Evolutionary conservation across 345 rosid genomes (phyloP).

Genomic region (Camelina neglecta): DNA sequence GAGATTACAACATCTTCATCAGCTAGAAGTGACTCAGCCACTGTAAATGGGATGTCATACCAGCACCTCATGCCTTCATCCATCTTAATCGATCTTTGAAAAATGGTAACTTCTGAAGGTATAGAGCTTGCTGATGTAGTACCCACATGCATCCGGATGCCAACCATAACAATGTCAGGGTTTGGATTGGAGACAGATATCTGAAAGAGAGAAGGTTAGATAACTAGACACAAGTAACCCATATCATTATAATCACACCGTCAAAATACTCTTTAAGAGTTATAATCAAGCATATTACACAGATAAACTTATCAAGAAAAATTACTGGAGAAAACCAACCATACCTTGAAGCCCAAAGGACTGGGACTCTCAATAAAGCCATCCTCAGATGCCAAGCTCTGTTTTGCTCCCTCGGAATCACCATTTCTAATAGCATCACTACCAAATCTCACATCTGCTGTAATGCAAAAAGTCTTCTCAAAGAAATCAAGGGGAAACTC

Average conservation of each 20-base stretch:
- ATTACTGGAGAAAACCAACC: constrained; percentile 1
- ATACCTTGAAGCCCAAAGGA: constrained; percentile 91
- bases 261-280: constrained; percentile 17
- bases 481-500: constrained; percentile 98
- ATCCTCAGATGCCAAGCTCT: constrained; percentile 87
- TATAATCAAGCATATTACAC: constrained; percentile 18
- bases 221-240: constrained; percentile 12
- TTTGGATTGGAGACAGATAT: constrained; percentile 89
- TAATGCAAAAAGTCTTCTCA: constrained; percentile 91
- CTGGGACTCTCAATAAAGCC: constrained; percentile 92
- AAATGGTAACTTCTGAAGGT: constrained; percentile 85
- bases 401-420: constrained; percentile 93
- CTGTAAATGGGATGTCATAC: constrained; percentile 97
- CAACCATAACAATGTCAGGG: constrained; percentile 97
- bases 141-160: constrained; percentile 95
- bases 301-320: constrained; percentile 24
- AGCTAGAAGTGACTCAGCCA: constrained; percentile 95
- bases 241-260: constrained; percentile 16
- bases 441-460: constrained; percentile 88
- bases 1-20: constrained; percentile 90
- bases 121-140: constrained; percentile 85
- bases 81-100: constrained; percentile 89
- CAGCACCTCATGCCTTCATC: constrained; percentile 97
- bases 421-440: constrained; percentile 94
- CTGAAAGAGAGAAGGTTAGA: constrained; percentile 51